Conservation (phyloP, 306 rosid genomes). For the Begonia fuchsioides region DNA sequence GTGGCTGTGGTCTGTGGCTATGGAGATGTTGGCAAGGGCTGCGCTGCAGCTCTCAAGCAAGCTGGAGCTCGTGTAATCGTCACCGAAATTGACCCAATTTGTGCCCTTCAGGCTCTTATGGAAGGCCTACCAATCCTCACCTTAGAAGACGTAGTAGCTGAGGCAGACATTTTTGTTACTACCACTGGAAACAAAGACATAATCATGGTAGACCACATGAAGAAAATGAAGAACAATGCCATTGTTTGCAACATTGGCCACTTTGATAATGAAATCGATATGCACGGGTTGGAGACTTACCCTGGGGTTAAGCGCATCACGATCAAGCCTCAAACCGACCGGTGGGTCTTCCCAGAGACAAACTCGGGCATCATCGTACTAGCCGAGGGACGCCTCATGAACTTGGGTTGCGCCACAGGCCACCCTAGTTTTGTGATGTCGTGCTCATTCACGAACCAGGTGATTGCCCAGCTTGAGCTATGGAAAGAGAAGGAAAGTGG, state of each 20-base stretch:
- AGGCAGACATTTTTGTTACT: constrained; percentile 83
- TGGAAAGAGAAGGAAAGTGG: constrained; percentile 74
- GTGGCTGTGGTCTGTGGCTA: constrained; percentile 43
- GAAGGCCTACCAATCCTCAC: constrained; percentile 48
- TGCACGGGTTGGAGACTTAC: constrained; percentile 61
- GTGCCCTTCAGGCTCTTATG: constrained; percentile 74
- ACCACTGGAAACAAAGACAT: constrained; percentile 99
- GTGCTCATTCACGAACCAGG: constrained; percentile 96
- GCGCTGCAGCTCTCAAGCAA: constrained; percentile 59
- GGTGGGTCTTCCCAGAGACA: constrained; percentile 93
- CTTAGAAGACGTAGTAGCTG: constrained; percentile 33
- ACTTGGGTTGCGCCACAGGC: constrained; percentile 97
- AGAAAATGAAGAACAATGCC: constrained; percentile 96
- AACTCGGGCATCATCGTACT: constrained; percentile 51
- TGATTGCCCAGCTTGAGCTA: constrained; percentile 89
- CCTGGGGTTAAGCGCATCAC: constrained; percentile 86
- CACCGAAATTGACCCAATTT: constrained; percentile 70
- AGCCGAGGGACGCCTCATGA: constrained; percentile 98
- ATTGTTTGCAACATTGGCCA: constrained; percentile 97
- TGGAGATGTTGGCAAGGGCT: constrained; percentile 78
- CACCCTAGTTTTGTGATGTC: constrained; percentile 99
- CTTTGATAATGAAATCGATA: constrained; percentile 92
- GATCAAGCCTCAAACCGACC: constrained; percentile 92
- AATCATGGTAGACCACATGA: constrained; percentile 71
- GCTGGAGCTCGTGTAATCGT: constrained; percentile 71